Base-by-base conservation (phyloP, 2,329 filamentous ascomycete genomes). In the Ophiostoma fasciatum region DNA sequence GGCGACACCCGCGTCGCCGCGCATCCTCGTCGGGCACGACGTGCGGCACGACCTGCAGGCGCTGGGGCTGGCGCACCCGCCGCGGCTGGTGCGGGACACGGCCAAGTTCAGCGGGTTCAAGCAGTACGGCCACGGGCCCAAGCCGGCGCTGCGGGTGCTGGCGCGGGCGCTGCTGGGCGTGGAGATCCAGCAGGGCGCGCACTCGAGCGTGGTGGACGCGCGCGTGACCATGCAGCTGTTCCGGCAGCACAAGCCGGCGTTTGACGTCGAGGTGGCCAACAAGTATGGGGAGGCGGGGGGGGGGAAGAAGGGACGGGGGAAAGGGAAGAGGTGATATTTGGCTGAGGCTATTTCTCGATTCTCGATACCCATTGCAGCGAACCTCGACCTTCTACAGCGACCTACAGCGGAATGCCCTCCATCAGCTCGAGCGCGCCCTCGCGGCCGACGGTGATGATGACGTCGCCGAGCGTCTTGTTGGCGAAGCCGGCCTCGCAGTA, bases 201-300 rank as follows among this genome's bases (percentile, higher is more conserved):
- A 80, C 53, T 78, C 73, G 2, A 80, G 74, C 53, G 60, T 79
- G 43, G 64, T 79, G 60, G 90, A 98, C 62, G 90, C 90, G 2
- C 66, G 84, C 46, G 84, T 82, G 5, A 78, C 85, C 1, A 96
- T 98, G 85, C 61, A 88, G 38, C 60, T 98, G 28, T 96, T 93
- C 51, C 69, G 82, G 42, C 72, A 74, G 45, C 74, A 85, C 53
- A 96, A 94, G 60, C 66, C 76, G 14, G 80, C 68, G 1, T 94
- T 98, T 51, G 90, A 96, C 52, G 63, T 74, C 39, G 83, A 93
- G 52, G 74, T 84, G 53, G 62, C 76, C 38, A 77, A 74, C 54
- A 73, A 70, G 39, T 90, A n/a, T n/a, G n/a, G n/a, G n/a, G 63
- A 58, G 45, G 57, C 55, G 43, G 64, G 62, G 45, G 62, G 57